Base-by-base conservation (phyloP, 345 rosid genomes). In the Sisymbrium altissimum region DNA sequence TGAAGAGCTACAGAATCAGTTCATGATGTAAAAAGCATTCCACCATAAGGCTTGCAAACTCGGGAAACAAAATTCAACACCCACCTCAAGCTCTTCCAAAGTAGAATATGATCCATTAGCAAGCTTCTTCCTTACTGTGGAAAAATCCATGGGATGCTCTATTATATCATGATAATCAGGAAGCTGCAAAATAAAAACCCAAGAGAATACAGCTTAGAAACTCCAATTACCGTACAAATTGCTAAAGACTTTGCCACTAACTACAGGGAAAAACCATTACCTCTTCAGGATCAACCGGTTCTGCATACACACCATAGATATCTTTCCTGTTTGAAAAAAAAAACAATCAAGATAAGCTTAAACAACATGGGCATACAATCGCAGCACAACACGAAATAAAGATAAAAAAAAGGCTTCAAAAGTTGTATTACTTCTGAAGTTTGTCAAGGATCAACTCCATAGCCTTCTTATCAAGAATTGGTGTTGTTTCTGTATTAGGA, bases 271-370 rank as follows among this genome's bases (percentile, higher is more conserved):
- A 27, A 62, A 61, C 64, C 72, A 45, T 59, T 72, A 91, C 97
- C 98, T 91, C 98, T 70, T 91, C 96, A 25, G 90, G 90, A 83
- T 94, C 96, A 82, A 89, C 98, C 0, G 96, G 97, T 67, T 94
- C 98, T 0, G 97, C 88, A 81, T 88, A 94, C 12, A 94, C 98
- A 32, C 98, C 98, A 70, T 91, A 94, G 0, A 82, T 86, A 79
- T 94, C 98, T 81, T 91, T 94, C 97, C 98, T 94, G 88, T 85
- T 83, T 86, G 76, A 77, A 38, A 81, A 68, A 67, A 64, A 23
- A 1, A 23, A 23, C 3, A 23, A 30, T 66, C 63, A 40, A 38
- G 79, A 45, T 62, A 60, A 84, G 76, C 19, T 35, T 56, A 68
- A 68, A 59, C 23, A 21, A 25, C 56, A 36, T 25, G 32, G 5